Conservation (phyloP, 208 protist species). For the Trypanosoma platydactyli region DNA sequence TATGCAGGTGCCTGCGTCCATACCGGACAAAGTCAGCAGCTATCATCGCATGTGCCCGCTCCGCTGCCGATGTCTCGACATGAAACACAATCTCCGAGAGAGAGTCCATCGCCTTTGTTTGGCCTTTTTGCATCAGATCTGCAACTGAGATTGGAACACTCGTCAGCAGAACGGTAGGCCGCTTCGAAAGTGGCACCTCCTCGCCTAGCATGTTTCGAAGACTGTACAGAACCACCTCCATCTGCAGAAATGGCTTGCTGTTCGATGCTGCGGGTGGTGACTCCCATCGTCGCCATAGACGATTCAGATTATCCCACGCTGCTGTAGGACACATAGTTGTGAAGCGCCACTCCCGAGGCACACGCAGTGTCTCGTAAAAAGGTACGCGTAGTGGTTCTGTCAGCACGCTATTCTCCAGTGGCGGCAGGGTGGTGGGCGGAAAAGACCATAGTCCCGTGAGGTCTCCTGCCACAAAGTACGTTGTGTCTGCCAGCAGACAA, state of each 20-base stretch:
- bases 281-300: slow-evolving; percentile 31
- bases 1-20: slow-evolving; percentile 39
- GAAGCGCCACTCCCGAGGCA: slow-evolving; percentile 56
- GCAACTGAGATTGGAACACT: slow-evolving; percentile 41
- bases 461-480: slow-evolving; percentile 83
- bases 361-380: slow-evolving; percentile 37
- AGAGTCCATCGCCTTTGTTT: neutral
- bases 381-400: slow-evolving; percentile 52
- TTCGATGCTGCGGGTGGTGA: neutral
- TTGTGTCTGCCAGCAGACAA: slow-evolving; percentile 86
- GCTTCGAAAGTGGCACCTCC: slow-evolving; percentile 44
- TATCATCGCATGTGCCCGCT: slow-evolving; percentile 62
- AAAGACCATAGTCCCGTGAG: slow-evolving; percentile 65
- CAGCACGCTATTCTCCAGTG: slow-evolving; percentile 34
- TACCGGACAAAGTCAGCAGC: slow-evolving; percentile 66
- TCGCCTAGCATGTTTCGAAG: slow-evolving; percentile 56
- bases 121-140: slow-evolving; percentile 30
- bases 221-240: slow-evolving; percentile 67
- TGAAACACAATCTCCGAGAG: slow-evolving; percentile 33
- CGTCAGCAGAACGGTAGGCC: slow-evolving; percentile 57
- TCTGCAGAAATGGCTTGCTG: slow-evolving; percentile 34
- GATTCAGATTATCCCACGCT: slow-evolving; percentile 40
- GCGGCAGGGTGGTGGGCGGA: slow-evolving; percentile 8
- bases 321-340: slow-evolving; percentile 64
- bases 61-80: slow-evolving; percentile 43